phyloP scores from a whole-genome alignment of 768 basidiomycete species.

The Tulasnella sp. region DNA sequence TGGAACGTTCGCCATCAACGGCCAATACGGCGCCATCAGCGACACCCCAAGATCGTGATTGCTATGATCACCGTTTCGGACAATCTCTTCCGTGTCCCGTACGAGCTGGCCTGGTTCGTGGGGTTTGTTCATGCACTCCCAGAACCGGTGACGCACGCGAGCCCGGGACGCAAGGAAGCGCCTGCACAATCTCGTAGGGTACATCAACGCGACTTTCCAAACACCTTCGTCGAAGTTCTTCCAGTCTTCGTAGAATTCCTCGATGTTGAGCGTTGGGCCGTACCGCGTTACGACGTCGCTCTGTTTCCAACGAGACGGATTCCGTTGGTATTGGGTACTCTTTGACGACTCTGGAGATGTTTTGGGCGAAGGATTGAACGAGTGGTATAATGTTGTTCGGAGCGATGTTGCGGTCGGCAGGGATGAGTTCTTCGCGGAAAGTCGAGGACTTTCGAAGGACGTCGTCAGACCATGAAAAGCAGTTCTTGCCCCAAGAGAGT shows the following conservation, averaged over 20 bases:
- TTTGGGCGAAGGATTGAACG: not conserved
- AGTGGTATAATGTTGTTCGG: not conserved
- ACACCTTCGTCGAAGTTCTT: not conserved
- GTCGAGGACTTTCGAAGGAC: not conserved
- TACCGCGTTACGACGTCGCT: no score
- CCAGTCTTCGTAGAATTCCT: not conserved
- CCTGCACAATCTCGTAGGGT: not conserved
- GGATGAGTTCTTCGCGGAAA: not conserved
- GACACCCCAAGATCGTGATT: not conserved
- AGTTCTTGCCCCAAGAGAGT: not conserved
- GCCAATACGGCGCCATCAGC: not conserved
- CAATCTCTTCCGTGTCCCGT: not conserved
- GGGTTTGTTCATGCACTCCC: not conserved
- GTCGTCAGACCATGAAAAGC: slow-evolving; percentile 5
- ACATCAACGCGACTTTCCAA: not conserved
- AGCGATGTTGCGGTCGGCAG: not conserved
- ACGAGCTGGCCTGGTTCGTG: slow-evolving; percentile 5
- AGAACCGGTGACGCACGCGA: not conserved
- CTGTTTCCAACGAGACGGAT: not conserved
- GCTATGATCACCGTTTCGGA: not conserved
- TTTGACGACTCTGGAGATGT: not conserved
- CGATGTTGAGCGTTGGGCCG: slow-evolving; percentile 14
- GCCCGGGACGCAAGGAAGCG: not conserved
- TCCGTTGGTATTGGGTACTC: not conserved
- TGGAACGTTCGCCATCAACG: slow-evolving; percentile 11